Base-by-base conservation (phyloP, 306 rosid genomes). In the Sophora flavescens region DNA sequence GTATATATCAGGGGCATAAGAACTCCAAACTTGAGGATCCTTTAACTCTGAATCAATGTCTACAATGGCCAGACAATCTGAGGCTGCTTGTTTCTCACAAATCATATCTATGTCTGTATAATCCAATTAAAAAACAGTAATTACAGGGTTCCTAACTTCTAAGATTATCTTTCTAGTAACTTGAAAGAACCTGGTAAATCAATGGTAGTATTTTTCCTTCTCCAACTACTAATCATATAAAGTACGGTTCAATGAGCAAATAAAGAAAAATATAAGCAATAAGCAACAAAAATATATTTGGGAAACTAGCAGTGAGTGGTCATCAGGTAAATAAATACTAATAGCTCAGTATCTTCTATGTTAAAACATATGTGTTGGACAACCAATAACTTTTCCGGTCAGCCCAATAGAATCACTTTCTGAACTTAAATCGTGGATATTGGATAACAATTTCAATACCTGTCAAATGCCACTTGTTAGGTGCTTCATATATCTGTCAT, bases 1-100 rank as follows among this genome's bases (percentile, higher is more conserved):
- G 85, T 93, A 88, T 56, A 93, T 91, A 56, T 89, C 89, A 57
- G 88, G 84, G 65, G 92, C 98, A 70, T 91, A 91, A 82, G 80
- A 68, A 77, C 93, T 87, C 89, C 98, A 93, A 15, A 83, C 78
- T 76, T 63, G 89, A 80, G 89, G 85, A 75, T 93, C 91, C 74
- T 83, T 87, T 61, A 84, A 18, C 77, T 84, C 85, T 56, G 77
- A 77, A 75, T 89, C 97, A 63, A 84, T 88, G 80, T 91, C 86
- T 77, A 84, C 86, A 59, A 85, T 63, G 67, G 80, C 72, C 26
- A 30, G 63, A 8, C 66, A 77, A 68, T 74, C 79, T 51, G 90
- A 83, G 41, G 85, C 80, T 66, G 63, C 82, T 63, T 52, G 38
- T 81, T 79, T 85, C 81, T 82, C 87, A 17, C 87, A 80, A 35